Evolutionary conservation across 139 green algal species (phyloP).

Genomic region (Ostreobium quekettii): DNA sequence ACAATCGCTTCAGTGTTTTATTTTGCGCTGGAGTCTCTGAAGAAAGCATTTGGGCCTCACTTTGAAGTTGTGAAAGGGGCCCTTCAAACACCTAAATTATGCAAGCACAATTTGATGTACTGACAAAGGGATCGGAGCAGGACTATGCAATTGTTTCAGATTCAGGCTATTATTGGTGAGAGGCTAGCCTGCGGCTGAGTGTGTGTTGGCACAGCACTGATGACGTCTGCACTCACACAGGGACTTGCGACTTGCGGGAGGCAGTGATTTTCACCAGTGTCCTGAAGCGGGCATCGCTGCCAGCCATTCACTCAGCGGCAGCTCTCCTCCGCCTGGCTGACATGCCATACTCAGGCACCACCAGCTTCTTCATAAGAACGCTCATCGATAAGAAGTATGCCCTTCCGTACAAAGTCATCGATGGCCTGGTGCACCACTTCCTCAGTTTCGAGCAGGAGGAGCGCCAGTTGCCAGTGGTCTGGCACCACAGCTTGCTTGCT

Average conservation of each 20-base stretch:
- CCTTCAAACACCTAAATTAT: too few relatives aligned
- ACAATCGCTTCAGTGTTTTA: too few relatives aligned
- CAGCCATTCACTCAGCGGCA: conserved; percentile 84
- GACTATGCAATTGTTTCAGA: too few relatives aligned
- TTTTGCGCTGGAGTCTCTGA: too few relatives aligned
- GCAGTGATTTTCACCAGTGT: conserved; percentile 87
- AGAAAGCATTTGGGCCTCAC: too few relatives aligned
- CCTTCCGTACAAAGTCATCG: conserved; percentile 76
- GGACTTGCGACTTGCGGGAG: conserved; percentile 85
- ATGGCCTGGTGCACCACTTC: conserved; percentile 43
- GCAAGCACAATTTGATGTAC: too few relatives aligned
- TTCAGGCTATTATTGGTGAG: too few relatives aligned
- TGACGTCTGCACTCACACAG: too few relatives aligned
- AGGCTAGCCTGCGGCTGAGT: too few relatives aligned
- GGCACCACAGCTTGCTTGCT: conserved; percentile 90
- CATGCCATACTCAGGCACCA: conserved; percentile 90
- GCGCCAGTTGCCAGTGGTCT: conserved; percentile 91
- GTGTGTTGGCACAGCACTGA: too few relatives aligned
- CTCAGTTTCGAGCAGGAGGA: conserved; percentile 51
- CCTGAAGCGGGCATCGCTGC: conserved; percentile 72
- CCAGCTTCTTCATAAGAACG: conserved; percentile 93
- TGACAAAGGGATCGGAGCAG: too few relatives aligned
- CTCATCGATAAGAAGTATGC: conserved; percentile 99
- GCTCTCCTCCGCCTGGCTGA: conserved; percentile 80
- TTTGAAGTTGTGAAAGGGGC: too few relatives aligned